Evolutionary conservation across 2,329 filamentous ascomycete species (phyloP).

Genomic region (Ceratocystiopsis brevicomis): DNA sequence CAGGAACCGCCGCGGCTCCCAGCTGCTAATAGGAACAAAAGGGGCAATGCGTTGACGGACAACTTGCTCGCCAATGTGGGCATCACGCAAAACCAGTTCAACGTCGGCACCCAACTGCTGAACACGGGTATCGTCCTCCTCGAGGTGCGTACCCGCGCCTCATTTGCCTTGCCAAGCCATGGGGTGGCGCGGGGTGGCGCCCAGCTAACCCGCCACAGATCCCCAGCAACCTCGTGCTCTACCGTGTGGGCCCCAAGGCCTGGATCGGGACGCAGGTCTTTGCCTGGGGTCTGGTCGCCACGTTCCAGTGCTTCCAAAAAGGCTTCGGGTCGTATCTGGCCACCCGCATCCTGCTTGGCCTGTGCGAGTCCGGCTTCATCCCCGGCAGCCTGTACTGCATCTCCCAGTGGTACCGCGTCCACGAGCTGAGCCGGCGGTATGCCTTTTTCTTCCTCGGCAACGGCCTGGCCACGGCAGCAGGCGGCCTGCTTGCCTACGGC

Average conservation of each 20-base stretch:
- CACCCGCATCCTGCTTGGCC: conserved; percentile 27
- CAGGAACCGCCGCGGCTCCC: not conserved
- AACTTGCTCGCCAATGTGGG: conserved; percentile 11
- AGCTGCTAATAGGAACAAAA: conserved; percentile 4
- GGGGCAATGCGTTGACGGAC: conserved; percentile 13
- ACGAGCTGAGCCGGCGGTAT: conserved; percentile 31
- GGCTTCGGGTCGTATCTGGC: conserved; percentile 27
- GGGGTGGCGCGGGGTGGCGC: too few species aligned
- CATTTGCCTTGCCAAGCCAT: conserved; percentile 14
- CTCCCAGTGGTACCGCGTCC: conserved; percentile 34
- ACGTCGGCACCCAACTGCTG: conserved; percentile 25
- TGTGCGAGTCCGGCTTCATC: conserved; percentile 36
- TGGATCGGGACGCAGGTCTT: conserved; percentile 36
- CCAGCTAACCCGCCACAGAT: conserved; percentile 13
- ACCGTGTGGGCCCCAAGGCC: conserved; percentile 27
- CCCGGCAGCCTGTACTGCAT: conserved; percentile 31
- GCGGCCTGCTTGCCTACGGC: conserved; percentile 23
- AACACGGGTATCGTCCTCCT: conserved; percentile 6
- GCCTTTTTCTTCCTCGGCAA: conserved; percentile 38
- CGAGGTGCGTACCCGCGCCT: conserved; percentile 1
- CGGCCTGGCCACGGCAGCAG: conserved; percentile 27
- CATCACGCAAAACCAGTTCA: conserved; percentile 26
- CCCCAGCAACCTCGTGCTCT: conserved; percentile 27
- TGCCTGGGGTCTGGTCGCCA: conserved; percentile 31
- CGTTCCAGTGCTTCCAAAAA: conserved; percentile 33